Evolutionary conservation across 306 rosid genomes (phyloP).

Genomic region (Trifolium fragiferum): DNA sequence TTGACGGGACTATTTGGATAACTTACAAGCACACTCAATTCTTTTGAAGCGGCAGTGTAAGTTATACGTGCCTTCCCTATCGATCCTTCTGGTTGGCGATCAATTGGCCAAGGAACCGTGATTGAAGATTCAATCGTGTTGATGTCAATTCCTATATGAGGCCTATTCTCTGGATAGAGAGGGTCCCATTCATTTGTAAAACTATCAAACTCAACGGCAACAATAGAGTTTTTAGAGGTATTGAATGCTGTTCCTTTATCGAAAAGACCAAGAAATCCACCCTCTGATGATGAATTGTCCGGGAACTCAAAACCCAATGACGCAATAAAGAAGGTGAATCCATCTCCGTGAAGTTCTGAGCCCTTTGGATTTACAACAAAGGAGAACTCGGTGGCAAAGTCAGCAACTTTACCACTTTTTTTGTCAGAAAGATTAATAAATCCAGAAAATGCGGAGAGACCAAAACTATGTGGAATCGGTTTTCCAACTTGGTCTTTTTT

Average conservation of each 20-base stretch:
- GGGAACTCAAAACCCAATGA: constrained; percentile 5
- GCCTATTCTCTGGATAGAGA: not conserved
- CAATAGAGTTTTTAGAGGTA: constrained; percentile 1
- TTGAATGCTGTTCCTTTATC: not conserved
- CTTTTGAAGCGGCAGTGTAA: not conserved
- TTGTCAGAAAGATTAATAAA: constrained; percentile 36
- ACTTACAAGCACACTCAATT: constrained; percentile 3
- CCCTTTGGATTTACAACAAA: constrained; percentile 28
- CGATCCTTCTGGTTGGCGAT: not conserved
- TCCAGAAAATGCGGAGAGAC: constrained; percentile 1
- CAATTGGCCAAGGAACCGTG: constrained; percentile 23
- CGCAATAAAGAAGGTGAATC: constrained; percentile 46
- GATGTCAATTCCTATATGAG: constrained; percentile 54
- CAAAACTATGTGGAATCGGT: constrained; percentile 38
- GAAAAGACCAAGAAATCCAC: constrained; percentile 20
- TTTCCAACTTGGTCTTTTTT: not conserved
- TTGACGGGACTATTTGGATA: constrained; percentile 27
- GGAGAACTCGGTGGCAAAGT: constrained; percentile 39
- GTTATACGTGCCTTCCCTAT: constrained; percentile 34
- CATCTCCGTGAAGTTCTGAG: constrained; percentile 24
- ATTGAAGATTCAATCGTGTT: constrained; percentile 39
- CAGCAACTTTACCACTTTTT: not conserved
- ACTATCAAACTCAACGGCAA: constrained; percentile 53
- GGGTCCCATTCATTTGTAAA: constrained; percentile 42
- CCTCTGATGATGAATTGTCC: not conserved